Base-by-base conservation (phyloP, 208 protist genomes). In the Trypanosoma rangeli region DNA sequence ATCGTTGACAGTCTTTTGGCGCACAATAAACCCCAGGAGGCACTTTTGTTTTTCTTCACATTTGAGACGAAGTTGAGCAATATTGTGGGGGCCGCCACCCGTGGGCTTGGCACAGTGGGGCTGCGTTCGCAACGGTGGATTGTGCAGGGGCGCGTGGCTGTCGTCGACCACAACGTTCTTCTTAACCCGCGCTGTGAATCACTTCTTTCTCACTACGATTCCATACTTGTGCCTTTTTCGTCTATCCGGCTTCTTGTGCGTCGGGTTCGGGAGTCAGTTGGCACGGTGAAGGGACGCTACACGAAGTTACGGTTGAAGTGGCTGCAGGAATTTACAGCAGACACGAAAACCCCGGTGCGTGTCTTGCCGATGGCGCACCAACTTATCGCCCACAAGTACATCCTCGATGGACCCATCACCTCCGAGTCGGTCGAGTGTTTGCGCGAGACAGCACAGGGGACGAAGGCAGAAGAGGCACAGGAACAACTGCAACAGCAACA, bases 131-230 rank as follows among this genome's bases (percentile, higher is more conserved):
- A 92, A 73, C 85, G 90, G 20, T 95, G 90, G 88, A 80, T 94
- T 29, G 85, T 92, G 52, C 84, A 96, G 68, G 91, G 91, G 13
- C 86, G 91, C 28, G 87, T 96, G 4, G 91, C 85, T n/a, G 87
- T 96, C 1, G 78, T 94, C 18, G 91, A 96, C 66, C 91, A 94
- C 75, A 93, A 90, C 71, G 83, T 92, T 2, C 22, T 96, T 16
- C 80, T 94, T n/a, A 86, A 81, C 12, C 80, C 87, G n/a, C 78
- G 73, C 24, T 89, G 94, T 39, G 87, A 92, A 49, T 94, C 88
- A 13, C 81, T 96, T 60, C 69, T 85, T 5, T 39, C 68, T 48
- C 91, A 96, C 75, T 96, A 96, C 76, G 91, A 96, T 77, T 83
- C 86, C 7, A 53, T 96, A 24, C 84, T 96, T 49, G 70, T 96